A percentile compares a stretch with the other conserved stretches of the same genome.
Evolutionary conservation across 495 filamentous ascomycete genomes (phyloP).

Genomic region (Xylaria telfairii): DNA sequence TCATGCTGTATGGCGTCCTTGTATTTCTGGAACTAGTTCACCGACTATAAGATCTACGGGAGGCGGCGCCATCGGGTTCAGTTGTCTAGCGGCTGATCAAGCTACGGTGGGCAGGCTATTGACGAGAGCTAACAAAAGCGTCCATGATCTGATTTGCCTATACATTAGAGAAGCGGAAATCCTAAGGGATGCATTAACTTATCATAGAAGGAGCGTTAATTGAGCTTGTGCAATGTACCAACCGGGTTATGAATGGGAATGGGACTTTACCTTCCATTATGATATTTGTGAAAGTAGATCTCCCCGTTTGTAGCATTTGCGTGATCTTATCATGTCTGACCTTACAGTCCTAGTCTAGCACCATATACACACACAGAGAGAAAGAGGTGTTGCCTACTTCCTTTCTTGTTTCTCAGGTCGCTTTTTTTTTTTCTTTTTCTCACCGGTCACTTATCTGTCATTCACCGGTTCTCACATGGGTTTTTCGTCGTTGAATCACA

Average conservation of each 20-base stretch:
- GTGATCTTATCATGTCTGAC: background rate
- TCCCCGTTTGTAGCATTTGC: background rate
- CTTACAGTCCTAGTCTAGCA: background rate
- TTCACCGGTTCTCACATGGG: background rate
- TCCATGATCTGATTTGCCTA: background rate
- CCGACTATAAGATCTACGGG: no score
- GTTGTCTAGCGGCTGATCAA: background rate
- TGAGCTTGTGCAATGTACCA: background rate
- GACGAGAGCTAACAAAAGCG: background rate
- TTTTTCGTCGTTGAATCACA: background rate
- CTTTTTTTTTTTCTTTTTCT: background rate
- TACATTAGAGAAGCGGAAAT: background rate
- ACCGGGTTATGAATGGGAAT: background rate
- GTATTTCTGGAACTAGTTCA: background rate
- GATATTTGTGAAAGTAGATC: background rate
- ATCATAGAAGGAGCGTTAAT: slow-evolving; percentile 13
- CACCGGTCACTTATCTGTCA: background rate
- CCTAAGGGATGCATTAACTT: background rate
- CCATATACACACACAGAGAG: background rate
- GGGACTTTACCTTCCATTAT: background rate
- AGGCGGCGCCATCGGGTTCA: background rate
- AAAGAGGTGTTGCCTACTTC: background rate
- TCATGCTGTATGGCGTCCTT: background rate
- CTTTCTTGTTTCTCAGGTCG: background rate
- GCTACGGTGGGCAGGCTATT: slow-evolving; percentile 2